Conservation (phyloP, 345 rosid species). For the Hypericum perforatum region DNA sequence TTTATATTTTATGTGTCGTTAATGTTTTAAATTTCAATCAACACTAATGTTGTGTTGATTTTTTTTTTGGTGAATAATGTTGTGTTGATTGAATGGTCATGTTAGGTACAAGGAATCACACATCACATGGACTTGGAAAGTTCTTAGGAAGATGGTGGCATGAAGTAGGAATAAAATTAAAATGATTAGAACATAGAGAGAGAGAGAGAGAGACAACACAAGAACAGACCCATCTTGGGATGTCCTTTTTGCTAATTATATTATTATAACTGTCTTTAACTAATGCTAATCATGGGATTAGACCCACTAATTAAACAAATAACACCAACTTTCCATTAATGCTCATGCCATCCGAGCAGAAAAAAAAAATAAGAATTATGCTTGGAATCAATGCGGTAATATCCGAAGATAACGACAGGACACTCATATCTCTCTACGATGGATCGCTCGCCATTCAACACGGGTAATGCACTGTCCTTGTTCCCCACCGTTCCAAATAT, state of each 20-base stretch:
- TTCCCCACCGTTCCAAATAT: no score
- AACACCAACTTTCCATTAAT: no score
- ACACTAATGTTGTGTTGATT: conserved; percentile 5
- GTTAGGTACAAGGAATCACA: conserved; percentile 10
- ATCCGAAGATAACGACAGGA: no score
- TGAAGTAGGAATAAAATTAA: not conserved
- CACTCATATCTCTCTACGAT: no score
- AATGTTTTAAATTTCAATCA: no score
- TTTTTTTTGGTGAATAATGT: no score
- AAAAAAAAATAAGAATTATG: no score
- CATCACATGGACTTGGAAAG: conserved; percentile 12
- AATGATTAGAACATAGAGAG: no score
- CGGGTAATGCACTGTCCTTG: no score
- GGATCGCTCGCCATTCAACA: no score
- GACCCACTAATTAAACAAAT: conserved; percentile 16
- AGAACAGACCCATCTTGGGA: conserved; percentile 16
- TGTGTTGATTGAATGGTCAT: conserved; percentile 10
- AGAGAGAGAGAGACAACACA: conserved; percentile 5
- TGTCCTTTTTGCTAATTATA: not conserved
- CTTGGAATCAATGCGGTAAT: no score
- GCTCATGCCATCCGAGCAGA: not conserved
- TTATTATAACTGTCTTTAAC: not conserved
- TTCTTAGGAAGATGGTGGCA: not conserved
- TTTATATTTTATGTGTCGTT: no score
- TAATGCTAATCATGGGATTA: conserved; percentile 35